Conservation (phyloP, 2,329 filamentous ascomycete genomes). For the Leptographium radiaticola region DNA sequence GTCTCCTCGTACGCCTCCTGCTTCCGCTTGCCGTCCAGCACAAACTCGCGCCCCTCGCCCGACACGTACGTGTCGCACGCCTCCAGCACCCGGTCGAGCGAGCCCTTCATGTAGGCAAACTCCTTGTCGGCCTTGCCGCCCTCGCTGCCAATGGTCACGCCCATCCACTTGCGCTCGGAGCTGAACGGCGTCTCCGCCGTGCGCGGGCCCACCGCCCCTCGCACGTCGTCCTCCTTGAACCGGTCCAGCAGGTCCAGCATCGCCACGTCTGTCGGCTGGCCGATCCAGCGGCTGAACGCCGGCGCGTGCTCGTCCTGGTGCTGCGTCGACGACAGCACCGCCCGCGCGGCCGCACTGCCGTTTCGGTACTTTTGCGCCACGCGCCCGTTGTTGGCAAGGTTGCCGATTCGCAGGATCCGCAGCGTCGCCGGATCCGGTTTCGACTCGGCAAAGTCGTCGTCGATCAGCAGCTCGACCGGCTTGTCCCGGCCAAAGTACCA, state of each 20-base stretch:
- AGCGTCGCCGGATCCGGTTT: constrained; percentile 61
- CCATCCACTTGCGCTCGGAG: constrained; percentile 99
- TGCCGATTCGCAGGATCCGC: constrained; percentile 79
- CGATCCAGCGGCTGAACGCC: constrained; percentile 79
- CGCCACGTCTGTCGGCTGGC: constrained; percentile 95
- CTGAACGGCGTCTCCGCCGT: constrained; percentile 87
- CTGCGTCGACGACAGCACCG: constrained; percentile 76
- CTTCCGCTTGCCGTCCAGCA: constrained; percentile 63
- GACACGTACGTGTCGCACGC: constrained; percentile 87
- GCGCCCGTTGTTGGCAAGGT: constrained; percentile 90
- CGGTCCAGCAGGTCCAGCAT: constrained; percentile 85
- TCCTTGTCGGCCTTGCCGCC: constrained; percentile 51
- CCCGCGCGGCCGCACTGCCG: constrained; percentile 57
- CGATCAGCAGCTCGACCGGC: constrained; percentile 38
- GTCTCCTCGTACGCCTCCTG: constrained; percentile 68
- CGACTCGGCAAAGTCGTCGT: constrained; percentile 38
- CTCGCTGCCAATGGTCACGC: constrained; percentile 64
- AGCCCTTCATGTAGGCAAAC: constrained; percentile 90
- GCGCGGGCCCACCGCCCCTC: constrained; percentile 71
- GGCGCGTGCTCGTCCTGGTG: constrained; percentile 43
- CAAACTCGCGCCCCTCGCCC: constrained; percentile 71
- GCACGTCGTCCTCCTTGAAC: constrained; percentile 82
- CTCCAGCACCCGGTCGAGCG: constrained; percentile 73
- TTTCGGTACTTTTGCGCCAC: constrained; percentile 61
- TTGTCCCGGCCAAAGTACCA: constrained; percentile 72